A percentile compares a stretch with the other conserved stretches of the same genome.
Evolutionary conservation across 2,329 filamentous ascomycete species (phyloP).

Genomic region (Aquanectria penicillioides): DNA sequence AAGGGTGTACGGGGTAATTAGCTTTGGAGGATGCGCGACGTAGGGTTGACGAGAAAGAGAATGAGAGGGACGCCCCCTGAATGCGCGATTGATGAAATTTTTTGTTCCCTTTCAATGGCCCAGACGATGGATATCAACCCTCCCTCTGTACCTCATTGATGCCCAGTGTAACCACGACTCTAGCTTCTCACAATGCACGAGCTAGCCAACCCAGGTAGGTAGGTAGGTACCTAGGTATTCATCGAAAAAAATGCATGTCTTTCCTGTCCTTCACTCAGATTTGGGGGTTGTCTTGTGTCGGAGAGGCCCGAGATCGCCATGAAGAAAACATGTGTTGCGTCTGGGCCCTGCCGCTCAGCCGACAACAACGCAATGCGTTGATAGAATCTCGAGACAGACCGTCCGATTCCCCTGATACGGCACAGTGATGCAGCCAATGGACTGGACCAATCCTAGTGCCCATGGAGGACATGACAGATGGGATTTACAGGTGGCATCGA

Average conservation of each 20-base stretch:
- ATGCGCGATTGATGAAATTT: background rate
- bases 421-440: conserved; percentile 20
- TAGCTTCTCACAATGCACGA: too few relatives aligned
- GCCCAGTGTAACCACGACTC: too few relatives aligned
- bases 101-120: too few relatives aligned
- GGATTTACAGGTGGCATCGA: conserved; percentile 31
- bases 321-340: background rate
- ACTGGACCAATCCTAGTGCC: conserved; percentile 30
- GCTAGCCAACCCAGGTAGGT: too few relatives aligned
- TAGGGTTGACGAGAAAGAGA: background rate
- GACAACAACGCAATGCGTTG: conserved; percentile 9
- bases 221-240: too few relatives aligned
- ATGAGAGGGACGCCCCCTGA: background rate
- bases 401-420: background rate
- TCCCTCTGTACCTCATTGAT: too few relatives aligned
- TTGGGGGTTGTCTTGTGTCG: background rate
- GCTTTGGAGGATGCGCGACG: too few relatives aligned
- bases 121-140: too few relatives aligned
- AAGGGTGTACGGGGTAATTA: conserved; percentile 11
- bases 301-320: conserved; percentile 4
- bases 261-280: background rate
- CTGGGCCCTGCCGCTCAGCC: conserved; percentile 5
- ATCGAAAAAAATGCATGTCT: background rate
- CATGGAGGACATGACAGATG: conserved; percentile 37
- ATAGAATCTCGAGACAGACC: conserved; percentile 15